Percentiles rank a stretch among this genome's conserved stretches.
Conservation (phyloP, 768 basidiomycete species). For the Kwoniella sp. region DNA sequence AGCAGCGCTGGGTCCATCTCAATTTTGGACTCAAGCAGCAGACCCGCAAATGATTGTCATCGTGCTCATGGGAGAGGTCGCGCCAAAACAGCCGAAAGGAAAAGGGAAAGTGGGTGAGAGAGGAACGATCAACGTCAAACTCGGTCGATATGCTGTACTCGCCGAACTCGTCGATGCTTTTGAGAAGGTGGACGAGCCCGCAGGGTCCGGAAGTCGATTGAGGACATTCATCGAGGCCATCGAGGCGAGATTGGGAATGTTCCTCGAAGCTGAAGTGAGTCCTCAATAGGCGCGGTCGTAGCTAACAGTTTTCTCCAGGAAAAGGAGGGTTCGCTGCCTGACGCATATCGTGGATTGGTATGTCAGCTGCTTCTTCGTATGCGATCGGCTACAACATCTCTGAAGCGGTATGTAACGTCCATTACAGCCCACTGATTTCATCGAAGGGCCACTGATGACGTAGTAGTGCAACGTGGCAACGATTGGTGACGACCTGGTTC, state of each 20-base stretch:
- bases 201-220: constrained; percentile 17
- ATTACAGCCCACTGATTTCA: not conserved
- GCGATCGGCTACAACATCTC: constrained; percentile 30
- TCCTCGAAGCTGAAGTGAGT: constrained; percentile 31
- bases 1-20: constrained; percentile 14
- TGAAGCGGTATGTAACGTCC: constrained; percentile 21
- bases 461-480: constrained; percentile 20
- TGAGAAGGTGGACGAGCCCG: constrained; percentile 18
- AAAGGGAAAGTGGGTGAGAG: constrained; percentile 35
- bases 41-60: constrained; percentile 47
- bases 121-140: constrained; percentile 24
- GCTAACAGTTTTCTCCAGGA: constrained; percentile 24
- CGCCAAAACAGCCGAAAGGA: constrained; percentile 28
- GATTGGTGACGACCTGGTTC: constrained; percentile 22
- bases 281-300: no score
- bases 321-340: constrained; percentile 27
- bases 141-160: constrained; percentile 43
- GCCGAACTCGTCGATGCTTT: constrained; percentile 35
- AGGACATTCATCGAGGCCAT: constrained; percentile 31
- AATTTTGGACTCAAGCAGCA: constrained; percentile 41
- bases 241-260: constrained; percentile 30
- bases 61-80: constrained; percentile 41
- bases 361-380: constrained; percentile 32
- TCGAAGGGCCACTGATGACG: not conserved
- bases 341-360: constrained; percentile 27